phyloP scores from a whole-genome alignment of 129 eudicot species.

The Pseudognaphalium luteoalbum region DNA sequence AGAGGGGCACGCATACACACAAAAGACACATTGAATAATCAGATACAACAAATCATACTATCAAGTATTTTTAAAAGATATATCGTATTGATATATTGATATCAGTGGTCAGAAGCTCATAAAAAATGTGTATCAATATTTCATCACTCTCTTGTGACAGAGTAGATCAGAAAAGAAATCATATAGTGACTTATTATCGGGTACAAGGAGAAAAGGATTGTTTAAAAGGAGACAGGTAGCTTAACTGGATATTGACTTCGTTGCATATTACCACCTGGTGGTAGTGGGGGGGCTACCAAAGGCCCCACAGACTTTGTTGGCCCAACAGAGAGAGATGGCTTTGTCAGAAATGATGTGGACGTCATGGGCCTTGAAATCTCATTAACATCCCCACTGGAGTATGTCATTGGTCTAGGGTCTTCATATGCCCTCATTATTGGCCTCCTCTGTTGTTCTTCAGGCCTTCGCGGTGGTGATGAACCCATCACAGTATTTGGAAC shows the following conservation, averaged over 20 bases:
- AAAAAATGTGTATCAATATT: not conserved
- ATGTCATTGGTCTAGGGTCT: slow-evolving; percentile 50
- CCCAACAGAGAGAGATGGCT: slow-evolving; percentile 49
- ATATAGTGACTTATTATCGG: not conserved
- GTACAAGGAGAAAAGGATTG: not conserved
- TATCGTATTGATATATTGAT: not conserved
- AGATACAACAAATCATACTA: not conserved
- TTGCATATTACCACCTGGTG: slow-evolving; percentile 42
- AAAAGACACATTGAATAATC: not conserved
- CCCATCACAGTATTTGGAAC: slow-evolving; percentile 45
- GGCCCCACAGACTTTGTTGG: slow-evolving; percentile 42
- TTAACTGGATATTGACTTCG: slow-evolving; percentile 62
- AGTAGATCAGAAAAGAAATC: not conserved
- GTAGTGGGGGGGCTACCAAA: slow-evolving; percentile 45
- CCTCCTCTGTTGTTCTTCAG: slow-evolving; percentile 57
- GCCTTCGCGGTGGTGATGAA: slow-evolving; percentile 51
- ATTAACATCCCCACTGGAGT: slow-evolving; percentile 47
- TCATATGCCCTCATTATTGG: slow-evolving; percentile 54
- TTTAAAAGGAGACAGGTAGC: slow-evolving; percentile 24
- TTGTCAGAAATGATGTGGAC: slow-evolving; percentile 48
- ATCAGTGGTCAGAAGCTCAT: not conserved
- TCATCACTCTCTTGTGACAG: not conserved
- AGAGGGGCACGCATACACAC: not conserved
- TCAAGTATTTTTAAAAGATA: not conserved
- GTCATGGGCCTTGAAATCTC: slow-evolving; percentile 51